Evolutionary conservation across 2,329 filamentous ascomycete genomes (phyloP).

Genomic region (Meredithiella fracta): DNA sequence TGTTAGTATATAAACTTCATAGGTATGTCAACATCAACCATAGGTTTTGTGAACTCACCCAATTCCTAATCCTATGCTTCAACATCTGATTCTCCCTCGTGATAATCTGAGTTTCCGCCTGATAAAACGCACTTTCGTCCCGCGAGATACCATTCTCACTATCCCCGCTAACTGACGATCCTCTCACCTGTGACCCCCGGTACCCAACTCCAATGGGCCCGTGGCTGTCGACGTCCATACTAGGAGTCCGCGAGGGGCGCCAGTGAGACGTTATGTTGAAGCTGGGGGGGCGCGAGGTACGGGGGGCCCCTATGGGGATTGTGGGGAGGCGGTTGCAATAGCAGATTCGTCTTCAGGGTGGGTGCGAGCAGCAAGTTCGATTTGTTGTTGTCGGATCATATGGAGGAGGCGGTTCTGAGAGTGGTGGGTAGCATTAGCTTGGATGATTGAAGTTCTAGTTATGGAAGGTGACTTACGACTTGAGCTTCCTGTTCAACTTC

Average conservation of each 20-base stretch:
- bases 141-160: slow-evolving; percentile 35
- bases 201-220: slow-evolving; percentile 14
- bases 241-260: slow-evolving; percentile 37
- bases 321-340: background rate
- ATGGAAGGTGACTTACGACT: slow-evolving; percentile 51
- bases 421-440: no score
- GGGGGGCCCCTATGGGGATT: slow-evolving; percentile 24
- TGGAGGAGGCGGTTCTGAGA: slow-evolving; percentile 58
- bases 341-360: slow-evolving; percentile 35
- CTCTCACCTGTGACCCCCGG: slow-evolving; percentile 35
- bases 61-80: slow-evolving; percentile 57
- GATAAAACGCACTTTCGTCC: slow-evolving; percentile 65
- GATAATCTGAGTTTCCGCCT: slow-evolving; percentile 65
- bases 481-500: slow-evolving; percentile 67
- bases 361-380: slow-evolving; percentile 48
- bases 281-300: slow-evolving; percentile 18
- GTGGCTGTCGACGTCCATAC: slow-evolving; percentile 24
- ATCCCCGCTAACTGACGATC: slow-evolving; percentile 36
- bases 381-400: slow-evolving; percentile 61
- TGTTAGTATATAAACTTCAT: slow-evolving; percentile 15
- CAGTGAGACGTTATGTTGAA: slow-evolving; percentile 28
- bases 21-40: background rate
- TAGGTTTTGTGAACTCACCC: slow-evolving; percentile 29
- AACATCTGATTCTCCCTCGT: slow-evolving; percentile 72
- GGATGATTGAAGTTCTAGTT: no score